Percentiles rank a stretch among this genome's conserved stretches.
These are phyloP conservation scores for Umbelopsis vinacea DNA, from an alignment of 192 early-diverging fungal genomes.

Conservation along the genomic window DNA sequence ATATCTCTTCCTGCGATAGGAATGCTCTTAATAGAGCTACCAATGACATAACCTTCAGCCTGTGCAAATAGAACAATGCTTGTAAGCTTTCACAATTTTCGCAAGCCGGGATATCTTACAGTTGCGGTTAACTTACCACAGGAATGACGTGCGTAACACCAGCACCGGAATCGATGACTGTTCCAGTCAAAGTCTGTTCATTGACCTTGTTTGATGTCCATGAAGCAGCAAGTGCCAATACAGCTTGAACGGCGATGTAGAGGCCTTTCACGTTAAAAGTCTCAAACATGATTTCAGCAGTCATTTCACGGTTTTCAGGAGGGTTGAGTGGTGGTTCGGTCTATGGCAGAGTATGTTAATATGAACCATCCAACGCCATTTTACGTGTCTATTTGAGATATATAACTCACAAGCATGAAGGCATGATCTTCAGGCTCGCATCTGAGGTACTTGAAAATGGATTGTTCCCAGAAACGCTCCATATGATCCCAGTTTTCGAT, in stretches of 20 bases:
- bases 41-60: constrained; percentile 98
- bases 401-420: constrained; percentile 78
- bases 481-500: constrained; percentile 99
- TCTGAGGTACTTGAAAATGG: constrained; percentile 96
- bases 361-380: not conserved
- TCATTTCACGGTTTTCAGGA: constrained; percentile 98
- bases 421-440: constrained; percentile 99
- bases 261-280: constrained; percentile 97
- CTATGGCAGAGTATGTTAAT: constrained; percentile 43
- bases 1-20: constrained; percentile 99
- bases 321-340: constrained; percentile 98
- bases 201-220: constrained; percentile 87
- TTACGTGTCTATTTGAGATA: not conserved
- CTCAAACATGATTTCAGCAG: constrained; percentile 99
- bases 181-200: constrained; percentile 93
- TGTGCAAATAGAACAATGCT: constrained; percentile 28
- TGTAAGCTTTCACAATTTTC: not conserved
- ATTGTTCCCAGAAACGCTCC: constrained; percentile 99
- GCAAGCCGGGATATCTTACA: not conserved
- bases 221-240: constrained; percentile 93
- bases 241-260: constrained; percentile 99
- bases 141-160: constrained; percentile 99
- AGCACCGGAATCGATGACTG: constrained; percentile 98
- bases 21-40: constrained; percentile 97
- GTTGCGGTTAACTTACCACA: constrained; percentile 67